Conservation (phyloP, 441 rosid species). For the Geranium incanum region DNA sequence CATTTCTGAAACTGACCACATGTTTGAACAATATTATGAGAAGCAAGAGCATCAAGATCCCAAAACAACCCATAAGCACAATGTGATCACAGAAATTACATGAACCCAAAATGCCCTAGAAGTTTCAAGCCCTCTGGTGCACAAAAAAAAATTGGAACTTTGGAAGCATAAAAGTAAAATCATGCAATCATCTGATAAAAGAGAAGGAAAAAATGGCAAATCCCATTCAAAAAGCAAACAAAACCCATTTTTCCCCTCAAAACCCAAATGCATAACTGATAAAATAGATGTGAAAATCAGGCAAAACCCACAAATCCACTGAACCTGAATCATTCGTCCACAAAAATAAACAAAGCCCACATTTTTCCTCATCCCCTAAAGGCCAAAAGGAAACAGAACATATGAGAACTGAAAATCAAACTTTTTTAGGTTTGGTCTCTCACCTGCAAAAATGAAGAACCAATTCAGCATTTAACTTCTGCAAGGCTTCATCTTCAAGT, state of each 20-base stretch:
- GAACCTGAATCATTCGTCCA: not conserved
- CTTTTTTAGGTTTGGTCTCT: too few species aligned
- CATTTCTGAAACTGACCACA: not conserved
- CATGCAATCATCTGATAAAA: not conserved
- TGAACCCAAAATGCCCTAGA: not conserved
- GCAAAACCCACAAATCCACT: not conserved
- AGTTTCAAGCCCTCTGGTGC: not conserved
- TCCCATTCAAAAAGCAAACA: not conserved
- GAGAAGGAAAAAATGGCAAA: not conserved
- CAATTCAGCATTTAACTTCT: too few species aligned
- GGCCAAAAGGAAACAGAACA: not conserved
- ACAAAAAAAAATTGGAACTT: not conserved
- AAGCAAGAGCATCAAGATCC: not conserved
- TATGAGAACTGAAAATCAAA: too few species aligned
- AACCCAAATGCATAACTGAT: not conserved
- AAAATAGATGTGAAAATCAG: not conserved
- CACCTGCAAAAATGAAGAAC: too few species aligned
- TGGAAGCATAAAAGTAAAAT: too few species aligned
- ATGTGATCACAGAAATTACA: too few species aligned
- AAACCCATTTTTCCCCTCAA: not conserved
- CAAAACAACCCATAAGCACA: not conserved
- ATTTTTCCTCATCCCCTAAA: not conserved
- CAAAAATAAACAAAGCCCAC: not conserved
- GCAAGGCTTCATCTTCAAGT: too few species aligned
- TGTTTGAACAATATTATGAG: not conserved